These are phyloP conservation scores for Pythium phragmiticola DNA, from an alignment of 352 stramenopile species.

Conservation along the genomic window DNA sequence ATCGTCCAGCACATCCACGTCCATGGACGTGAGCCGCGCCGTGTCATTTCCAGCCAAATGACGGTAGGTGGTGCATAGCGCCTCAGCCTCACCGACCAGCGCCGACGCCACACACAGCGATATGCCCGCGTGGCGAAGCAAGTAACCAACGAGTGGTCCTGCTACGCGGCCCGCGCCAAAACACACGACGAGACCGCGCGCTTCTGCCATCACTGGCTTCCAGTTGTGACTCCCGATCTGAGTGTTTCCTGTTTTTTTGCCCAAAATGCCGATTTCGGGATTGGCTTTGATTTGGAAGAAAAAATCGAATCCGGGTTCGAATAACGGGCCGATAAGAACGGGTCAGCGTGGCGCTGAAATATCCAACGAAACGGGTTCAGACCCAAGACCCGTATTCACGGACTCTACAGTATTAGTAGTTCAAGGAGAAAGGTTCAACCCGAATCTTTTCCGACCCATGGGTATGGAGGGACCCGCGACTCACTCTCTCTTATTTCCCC, in stretches of 20 bases:
- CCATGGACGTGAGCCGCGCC: slow-evolving; percentile 16
- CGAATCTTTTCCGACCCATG: not conserved
- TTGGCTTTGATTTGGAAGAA: not conserved
- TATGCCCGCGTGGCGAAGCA: slow-evolving; percentile 29
- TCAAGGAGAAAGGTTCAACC: not conserved
- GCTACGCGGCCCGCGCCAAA: slow-evolving; percentile 52
- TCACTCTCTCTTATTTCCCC: not conserved
- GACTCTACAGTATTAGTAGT: too few species aligned
- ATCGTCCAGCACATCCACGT: slow-evolving; percentile 30
- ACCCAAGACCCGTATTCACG: too few species aligned
- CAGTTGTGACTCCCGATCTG: too few species aligned
- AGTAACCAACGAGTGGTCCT: slow-evolving; percentile 37
- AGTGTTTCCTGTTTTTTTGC: too few species aligned
- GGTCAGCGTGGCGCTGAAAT: too few species aligned
- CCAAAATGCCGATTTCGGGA: too few species aligned
- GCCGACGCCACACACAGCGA: slow-evolving; percentile 31
- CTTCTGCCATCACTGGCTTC: not conserved
- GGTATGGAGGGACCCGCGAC: slow-evolving; percentile 1
- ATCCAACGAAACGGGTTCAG: too few species aligned
- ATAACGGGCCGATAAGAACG: not conserved
- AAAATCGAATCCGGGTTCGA: not conserved
- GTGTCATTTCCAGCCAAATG: not conserved
- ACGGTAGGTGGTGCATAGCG: slow-evolving; percentile 28
- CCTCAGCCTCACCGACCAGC: slow-evolving; percentile 31
- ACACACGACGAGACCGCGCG: slow-evolving; percentile 28